Evolutionary conservation across 495 filamentous ascomycete genomes (phyloP), one percentile per base, ranked within the genome.

Genomic region (Aspergillus wentii): DNA sequence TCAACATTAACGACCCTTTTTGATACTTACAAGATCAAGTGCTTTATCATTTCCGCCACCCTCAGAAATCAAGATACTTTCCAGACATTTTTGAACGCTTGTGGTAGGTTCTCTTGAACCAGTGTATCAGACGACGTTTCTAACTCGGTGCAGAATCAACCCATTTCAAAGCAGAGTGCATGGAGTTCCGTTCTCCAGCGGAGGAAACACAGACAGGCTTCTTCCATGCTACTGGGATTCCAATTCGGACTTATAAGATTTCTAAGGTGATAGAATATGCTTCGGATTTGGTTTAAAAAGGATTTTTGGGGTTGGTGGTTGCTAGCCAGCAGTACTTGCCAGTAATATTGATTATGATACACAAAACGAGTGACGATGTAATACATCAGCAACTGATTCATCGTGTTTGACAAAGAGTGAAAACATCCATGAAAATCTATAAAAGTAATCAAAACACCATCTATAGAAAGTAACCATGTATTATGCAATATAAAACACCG

Each of bases 61-160:
- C 58, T 85, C 14, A 70, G 83, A 19, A 85, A 83, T 38, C 60
- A 76, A 43, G 56, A 80, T 18, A 87, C 83, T 0, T 75, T 82
- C 51, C 56, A 69, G 30, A 54, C 56, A 1, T 85, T 87, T 38
- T 34, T 69, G 26, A 43, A 61, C 23, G 70, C 60, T 23, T 85
- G 81, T 55, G 60, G 81, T 85, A 54, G 43, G 76, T 17, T 27
- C 15, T 20, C 9, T 15, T 8, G n/a, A n/a, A n/a, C n/a, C n/a
- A n/a, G n/a, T n/a, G n/a, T n/a, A 25, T 27, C 11, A 20, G 11
- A 33, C 10, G n/a, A 26, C 29, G 23, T n/a, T 37, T 19, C 18
- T 40, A n/a, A 35, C 17, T 33, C 29, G 1, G 27, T 23, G n/a
- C n/a, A 74, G 68, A 57, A 33, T 39, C 30, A 14, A 52, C 49